Percentiles rank a stretch among this genome's conserved stretches.
Conservation (phyloP, 768 basidiomycete species). For the Trametes gibbosa region DNA sequence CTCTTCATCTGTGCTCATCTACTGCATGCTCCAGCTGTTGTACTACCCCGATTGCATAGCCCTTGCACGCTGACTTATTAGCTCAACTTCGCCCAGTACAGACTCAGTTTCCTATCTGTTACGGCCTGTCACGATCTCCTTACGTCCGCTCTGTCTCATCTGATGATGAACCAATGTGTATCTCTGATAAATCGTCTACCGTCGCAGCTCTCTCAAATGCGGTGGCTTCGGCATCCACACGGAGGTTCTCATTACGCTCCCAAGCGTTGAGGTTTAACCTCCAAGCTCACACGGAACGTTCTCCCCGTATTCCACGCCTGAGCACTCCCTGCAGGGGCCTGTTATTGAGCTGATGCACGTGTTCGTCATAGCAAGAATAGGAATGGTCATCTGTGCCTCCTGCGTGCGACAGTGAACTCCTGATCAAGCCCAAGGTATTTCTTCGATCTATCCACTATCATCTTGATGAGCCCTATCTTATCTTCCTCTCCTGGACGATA, state of each 20-base stretch:
- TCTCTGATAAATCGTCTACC: neutral
- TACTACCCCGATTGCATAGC: neutral
- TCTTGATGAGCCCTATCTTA: constrained; percentile 8
- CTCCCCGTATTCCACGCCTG: neutral
- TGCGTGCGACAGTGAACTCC: neutral
- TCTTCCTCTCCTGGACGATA: neutral
- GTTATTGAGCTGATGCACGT: neutral
- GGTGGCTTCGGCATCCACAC: neutral
- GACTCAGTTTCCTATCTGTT: constrained; percentile 7
- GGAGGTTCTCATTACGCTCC: neutral
- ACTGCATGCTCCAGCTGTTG: neutral
- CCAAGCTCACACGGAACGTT: neutral
- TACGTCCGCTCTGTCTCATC: neutral
- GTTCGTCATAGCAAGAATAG: neutral
- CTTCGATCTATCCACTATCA: neutral
- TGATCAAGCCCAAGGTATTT: neutral
- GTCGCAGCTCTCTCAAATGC: neutral
- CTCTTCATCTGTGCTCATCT: neutral
- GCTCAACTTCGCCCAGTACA: neutral
- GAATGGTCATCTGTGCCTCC: neutral
- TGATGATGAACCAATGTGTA: neutral
- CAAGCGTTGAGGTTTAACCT: neutral
- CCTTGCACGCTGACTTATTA: constrained; percentile 15
- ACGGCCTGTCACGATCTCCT: constrained; percentile 17
- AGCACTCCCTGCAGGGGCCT: neutral